phyloP scores from a whole-genome alignment of 2,329 filamentous ascomycete species.

The Fusarium armeniacum region DNA sequence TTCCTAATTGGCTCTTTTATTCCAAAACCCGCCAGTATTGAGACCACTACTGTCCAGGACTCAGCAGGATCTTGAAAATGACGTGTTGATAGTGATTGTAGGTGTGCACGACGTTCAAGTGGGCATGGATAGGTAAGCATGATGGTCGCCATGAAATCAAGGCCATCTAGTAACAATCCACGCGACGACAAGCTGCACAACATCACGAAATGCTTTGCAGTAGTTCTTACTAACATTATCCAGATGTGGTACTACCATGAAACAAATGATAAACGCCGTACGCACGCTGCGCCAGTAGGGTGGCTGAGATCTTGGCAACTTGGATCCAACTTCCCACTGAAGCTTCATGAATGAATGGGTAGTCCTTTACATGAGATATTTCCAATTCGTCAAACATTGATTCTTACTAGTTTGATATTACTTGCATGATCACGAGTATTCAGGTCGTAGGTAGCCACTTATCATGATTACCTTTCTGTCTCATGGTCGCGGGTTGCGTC shows the following conservation, averaged over 20 bases:
- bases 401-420: not conserved
- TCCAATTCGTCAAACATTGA: not conserved
- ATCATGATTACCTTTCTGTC: not conserved
- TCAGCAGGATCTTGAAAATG: slow-evolving; percentile 35
- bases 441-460: not conserved
- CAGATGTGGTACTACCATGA: not conserved
- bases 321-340: not conserved
- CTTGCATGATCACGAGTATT: not conserved
- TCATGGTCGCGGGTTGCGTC: slow-evolving; percentile 22
- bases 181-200: not conserved
- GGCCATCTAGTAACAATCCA: slow-evolving; percentile 9
- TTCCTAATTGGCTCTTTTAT: slow-evolving; percentile 26
- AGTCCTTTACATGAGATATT: not conserved
- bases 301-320: not conserved
- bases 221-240: slow-evolving; percentile 8
- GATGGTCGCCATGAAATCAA: slow-evolving; percentile 29
- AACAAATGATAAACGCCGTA: not conserved
- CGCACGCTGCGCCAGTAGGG: not conserved
- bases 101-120: slow-evolving; percentile 33
- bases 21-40: slow-evolving; percentile 15
- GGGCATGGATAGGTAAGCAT: slow-evolving; percentile 28
- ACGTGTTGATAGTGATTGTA: slow-evolving; percentile 30
- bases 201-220: slow-evolving; percentile 4
- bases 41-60: slow-evolving; percentile 29
- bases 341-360: not conserved